Conservation (phyloP, 495 filamentous ascomycete genomes). For the Apodospora peruviana region DNA sequence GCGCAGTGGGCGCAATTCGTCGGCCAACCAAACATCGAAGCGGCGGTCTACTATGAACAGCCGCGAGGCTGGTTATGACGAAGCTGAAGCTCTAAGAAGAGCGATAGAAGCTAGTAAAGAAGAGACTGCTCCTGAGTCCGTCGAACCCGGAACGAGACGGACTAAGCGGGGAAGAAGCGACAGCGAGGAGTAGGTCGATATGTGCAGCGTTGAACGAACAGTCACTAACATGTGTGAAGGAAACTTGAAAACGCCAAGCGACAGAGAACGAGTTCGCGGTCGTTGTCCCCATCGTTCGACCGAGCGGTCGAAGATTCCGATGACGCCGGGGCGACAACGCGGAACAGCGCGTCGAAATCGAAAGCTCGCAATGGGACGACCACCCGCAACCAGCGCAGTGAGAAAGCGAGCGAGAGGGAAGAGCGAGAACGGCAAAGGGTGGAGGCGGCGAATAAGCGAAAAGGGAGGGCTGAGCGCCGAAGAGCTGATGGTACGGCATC, state of each 20-base stretch:
- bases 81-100: conserved; percentile 80
- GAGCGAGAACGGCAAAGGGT: conserved; percentile 62
- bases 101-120: conserved; percentile 95
- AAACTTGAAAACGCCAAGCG: conserved; percentile 52
- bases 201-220: too few species aligned
- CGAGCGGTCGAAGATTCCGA: conserved; percentile 60
- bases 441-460: conserved; percentile 68
- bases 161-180: conserved; percentile 84
- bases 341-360: conserved; percentile 48
- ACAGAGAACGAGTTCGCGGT: conserved; percentile 70
- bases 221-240: too few species aligned
- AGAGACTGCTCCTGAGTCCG: conserved; percentile 44
- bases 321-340: conserved; percentile 50
- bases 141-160: conserved; percentile 50
- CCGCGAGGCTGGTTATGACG: conserved; percentile 89
- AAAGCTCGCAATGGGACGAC: conserved; percentile 56
- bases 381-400: conserved; percentile 64
- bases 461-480: conserved; percentile 65
- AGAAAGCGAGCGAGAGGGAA: conserved; percentile 57
- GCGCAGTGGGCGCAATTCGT: conserved; percentile 41
- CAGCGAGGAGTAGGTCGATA: conserved; percentile 74
- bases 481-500: conserved; percentile 65
- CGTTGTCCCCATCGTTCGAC: conserved; percentile 48
- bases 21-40: conserved; percentile 55
- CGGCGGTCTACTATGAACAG: conserved; percentile 97